These are phyloP conservation scores for Linnemannia elongata DNA, from an alignment of 192 early-diverging fungal species.

Conservation along the genomic window DNA sequence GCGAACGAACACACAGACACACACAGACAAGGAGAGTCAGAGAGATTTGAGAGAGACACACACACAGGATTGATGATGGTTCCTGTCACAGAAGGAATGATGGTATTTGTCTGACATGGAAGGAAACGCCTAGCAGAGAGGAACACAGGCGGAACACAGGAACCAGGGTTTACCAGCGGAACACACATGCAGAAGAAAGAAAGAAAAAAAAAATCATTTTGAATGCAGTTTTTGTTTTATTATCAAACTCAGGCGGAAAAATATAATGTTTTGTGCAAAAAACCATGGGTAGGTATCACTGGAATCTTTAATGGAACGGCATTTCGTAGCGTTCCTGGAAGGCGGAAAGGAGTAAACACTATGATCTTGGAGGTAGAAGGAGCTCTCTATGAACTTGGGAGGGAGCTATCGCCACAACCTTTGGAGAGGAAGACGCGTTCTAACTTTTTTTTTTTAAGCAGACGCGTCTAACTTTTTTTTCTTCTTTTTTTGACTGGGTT, in stretches of 20 bases:
- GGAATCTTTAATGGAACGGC: not conserved
- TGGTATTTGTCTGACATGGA: not conserved
- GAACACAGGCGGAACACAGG: not conserved
- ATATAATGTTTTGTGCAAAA: not conserved
- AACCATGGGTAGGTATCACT: conserved; percentile 11
- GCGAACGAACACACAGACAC: not conserved
- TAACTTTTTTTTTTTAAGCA: not conserved
- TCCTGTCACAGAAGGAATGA: too few species aligned
- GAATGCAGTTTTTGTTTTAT: conserved; percentile 4
- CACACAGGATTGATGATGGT: too few species aligned
- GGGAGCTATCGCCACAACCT: too few species aligned
- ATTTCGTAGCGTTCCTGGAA: not conserved
- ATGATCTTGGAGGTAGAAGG: not conserved
- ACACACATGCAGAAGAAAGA: too few species aligned
- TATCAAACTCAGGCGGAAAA: not conserved
- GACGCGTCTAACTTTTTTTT: not conserved
- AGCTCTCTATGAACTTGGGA: not conserved
- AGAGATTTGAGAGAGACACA: not conserved
- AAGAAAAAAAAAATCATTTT: not conserved
- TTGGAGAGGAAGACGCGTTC: too few species aligned
- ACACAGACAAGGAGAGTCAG: conserved; percentile 10
- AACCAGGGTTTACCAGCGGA: too few species aligned
- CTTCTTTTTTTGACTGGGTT: not conserved
- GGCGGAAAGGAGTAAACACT: not conserved
- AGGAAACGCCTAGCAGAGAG: not conserved